Conservation (phyloP, 2,329 filamentous ascomycete species). For the Periconia sp. region DNA sequence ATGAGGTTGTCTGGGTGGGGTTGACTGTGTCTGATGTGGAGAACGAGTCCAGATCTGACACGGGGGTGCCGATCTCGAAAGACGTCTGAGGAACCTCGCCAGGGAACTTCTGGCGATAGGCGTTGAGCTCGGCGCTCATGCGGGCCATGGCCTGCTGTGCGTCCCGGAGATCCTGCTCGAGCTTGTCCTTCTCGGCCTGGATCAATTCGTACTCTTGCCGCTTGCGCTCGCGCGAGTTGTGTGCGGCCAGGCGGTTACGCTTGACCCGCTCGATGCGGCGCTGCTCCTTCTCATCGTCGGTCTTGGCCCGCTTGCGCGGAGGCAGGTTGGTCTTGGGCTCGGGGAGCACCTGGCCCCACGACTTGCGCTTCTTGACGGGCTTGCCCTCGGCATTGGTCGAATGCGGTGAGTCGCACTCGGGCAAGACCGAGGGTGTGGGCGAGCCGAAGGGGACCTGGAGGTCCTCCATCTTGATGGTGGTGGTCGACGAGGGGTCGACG, state of each 20-base stretch:
- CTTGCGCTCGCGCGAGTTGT: slow-evolving; percentile 95
- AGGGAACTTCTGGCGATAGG: slow-evolving; percentile 41
- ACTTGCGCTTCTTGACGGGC: slow-evolving; percentile 91
- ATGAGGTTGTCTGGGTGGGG: slow-evolving; percentile 39
- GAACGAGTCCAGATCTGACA: slow-evolving; percentile 26
- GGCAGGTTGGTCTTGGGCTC: slow-evolving; percentile 96
- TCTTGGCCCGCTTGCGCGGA: slow-evolving; percentile 96
- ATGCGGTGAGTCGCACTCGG: slow-evolving; percentile 20
- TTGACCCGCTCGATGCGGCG: slow-evolving; percentile 96
- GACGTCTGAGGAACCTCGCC: slow-evolving; percentile 29
- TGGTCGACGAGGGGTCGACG: slow-evolving; percentile 26
- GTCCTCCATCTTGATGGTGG: slow-evolving; percentile 52
- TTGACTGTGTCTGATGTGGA: slow-evolving; percentile 35
- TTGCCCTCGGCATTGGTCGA: slow-evolving; percentile 53
- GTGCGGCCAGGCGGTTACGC: slow-evolving; percentile 91
- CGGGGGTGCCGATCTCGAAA: slow-evolving; percentile 28
- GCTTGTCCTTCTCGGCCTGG: slow-evolving; percentile 66
- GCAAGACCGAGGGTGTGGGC: slow-evolving; percentile 26
- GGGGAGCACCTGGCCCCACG: slow-evolving; percentile 96
- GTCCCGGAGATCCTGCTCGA: slow-evolving; percentile 69
- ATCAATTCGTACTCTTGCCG: slow-evolving; percentile 87
- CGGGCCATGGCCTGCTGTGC: slow-evolving; percentile 58
- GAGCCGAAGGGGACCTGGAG: slow-evolving; percentile 36
- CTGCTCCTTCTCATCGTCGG: slow-evolving; percentile 98
- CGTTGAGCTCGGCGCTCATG: slow-evolving; percentile 56